phyloP scores from a whole-genome alignment of 2,329 filamentous ascomycete genomes.

The Cryoendolithus antarcticus region DNA sequence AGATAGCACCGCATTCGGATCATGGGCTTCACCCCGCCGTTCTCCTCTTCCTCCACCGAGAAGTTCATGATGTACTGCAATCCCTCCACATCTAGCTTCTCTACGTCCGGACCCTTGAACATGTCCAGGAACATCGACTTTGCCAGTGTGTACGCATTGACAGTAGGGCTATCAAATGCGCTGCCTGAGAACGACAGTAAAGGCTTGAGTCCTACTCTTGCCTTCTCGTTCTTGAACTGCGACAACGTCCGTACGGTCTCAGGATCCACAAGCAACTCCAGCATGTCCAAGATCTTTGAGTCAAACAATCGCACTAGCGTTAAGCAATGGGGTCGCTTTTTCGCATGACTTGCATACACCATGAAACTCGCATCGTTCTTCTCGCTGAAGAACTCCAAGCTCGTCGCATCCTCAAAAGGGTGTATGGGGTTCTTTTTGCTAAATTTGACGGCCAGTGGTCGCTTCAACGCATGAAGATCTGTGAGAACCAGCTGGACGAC shows the following conservation, averaged over 20 bases:
- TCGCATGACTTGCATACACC: slow-evolving; percentile 72
- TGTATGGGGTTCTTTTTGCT: slow-evolving; percentile 94
- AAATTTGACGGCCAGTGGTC: slow-evolving; percentile 78
- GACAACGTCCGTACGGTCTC: slow-evolving; percentile 56
- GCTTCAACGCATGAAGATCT: slow-evolving; percentile 74
- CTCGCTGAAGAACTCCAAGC: slow-evolving; percentile 86
- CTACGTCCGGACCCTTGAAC: slow-evolving; percentile 69
- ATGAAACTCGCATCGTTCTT: slow-evolving; percentile 90
- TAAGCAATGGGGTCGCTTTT: slow-evolving; percentile 89
- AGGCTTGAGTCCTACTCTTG: slow-evolving; percentile 69
- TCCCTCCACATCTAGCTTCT: slow-evolving; percentile 87
- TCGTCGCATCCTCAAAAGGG: slow-evolving; percentile 81
- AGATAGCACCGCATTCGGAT: slow-evolving; percentile 69
- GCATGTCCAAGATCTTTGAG: slow-evolving; percentile 85
- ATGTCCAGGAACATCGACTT: slow-evolving; percentile 84
- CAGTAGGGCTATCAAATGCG: slow-evolving; percentile 70
- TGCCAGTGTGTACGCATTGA: slow-evolving; percentile 69
- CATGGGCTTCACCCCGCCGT: slow-evolving; percentile 29
- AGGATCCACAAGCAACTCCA: slow-evolving; percentile 74
- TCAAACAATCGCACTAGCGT: slow-evolving; percentile 74
- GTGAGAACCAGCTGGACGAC: slow-evolving; percentile 70
- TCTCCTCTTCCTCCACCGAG: slow-evolving; percentile 49
- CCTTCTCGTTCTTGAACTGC: slow-evolving; percentile 57
- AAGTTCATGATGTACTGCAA: slow-evolving; percentile 82
- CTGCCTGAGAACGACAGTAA: slow-evolving; percentile 85